Conservation (phyloP, 345 rosid species). For the Melaleuca quinquenervia region DNA sequence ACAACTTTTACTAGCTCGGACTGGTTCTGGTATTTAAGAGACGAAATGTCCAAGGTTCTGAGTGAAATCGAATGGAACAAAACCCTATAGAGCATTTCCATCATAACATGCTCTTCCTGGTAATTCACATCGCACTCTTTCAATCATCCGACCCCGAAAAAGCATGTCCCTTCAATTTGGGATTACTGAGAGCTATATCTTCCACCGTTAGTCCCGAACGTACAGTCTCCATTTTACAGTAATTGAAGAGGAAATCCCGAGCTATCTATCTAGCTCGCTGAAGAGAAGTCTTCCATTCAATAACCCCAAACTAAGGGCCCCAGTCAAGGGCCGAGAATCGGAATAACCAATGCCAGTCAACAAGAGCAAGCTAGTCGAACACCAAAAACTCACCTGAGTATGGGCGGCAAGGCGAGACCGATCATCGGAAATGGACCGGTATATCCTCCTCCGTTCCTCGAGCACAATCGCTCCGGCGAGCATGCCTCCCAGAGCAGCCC, state of each 20-base stretch:
- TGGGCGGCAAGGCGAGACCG: conserved; percentile 14
- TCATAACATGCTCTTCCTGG: neutral
- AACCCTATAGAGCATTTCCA: neutral
- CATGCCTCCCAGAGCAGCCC: conserved; percentile 54
- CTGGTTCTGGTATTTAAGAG: neutral
- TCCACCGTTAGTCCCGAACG: neutral
- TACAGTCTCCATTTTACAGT: neutral
- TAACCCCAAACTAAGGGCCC: too few relatives aligned
- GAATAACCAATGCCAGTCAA: neutral
- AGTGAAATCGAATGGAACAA: neutral
- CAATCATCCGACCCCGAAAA: neutral
- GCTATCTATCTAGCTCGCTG: neutral
- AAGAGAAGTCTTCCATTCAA: neutral
- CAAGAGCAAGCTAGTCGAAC: neutral
- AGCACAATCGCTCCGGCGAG: conserved; percentile 43
- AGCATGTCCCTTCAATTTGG: neutral
- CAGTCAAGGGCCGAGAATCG: neutral
- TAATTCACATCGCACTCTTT: neutral
- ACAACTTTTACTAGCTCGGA: neutral
- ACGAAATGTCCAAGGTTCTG: neutral
- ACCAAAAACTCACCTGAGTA: conserved; percentile 34
- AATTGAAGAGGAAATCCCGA: neutral
- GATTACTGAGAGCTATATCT: neutral
- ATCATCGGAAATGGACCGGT: conserved; percentile 34
- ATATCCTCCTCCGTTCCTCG: conserved; percentile 66